Conservation (phyloP, 805 yeast species). For the Cyberlindnera suaveolens region DNA sequence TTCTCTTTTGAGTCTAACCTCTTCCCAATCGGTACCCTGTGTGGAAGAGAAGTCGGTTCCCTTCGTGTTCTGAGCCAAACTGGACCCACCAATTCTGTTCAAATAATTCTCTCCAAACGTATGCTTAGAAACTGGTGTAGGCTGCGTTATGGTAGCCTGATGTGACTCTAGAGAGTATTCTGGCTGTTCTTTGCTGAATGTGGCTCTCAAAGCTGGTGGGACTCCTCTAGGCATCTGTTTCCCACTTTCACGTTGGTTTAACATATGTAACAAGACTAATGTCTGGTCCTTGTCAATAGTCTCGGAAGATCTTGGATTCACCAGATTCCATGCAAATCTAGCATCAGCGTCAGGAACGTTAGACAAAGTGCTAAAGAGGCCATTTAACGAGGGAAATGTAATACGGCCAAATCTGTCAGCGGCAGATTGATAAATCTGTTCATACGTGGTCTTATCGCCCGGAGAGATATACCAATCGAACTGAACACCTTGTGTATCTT, state of each 20-base stretch:
- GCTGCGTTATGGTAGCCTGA: conserved; percentile 33
- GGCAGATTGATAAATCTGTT: conserved; percentile 66
- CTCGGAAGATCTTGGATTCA: conserved; percentile 81
- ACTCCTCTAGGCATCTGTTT: conserved; percentile 87
- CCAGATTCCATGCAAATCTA: conserved; percentile 89
- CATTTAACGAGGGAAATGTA: conserved; percentile 62
- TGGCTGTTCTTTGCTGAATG: conserved; percentile 81
- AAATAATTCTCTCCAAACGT: conserved; percentile 51
- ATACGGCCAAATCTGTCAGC: conserved; percentile 78
- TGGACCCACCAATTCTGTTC: conserved; percentile 47
- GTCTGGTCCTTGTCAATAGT: conserved; percentile 93
- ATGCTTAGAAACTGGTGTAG: conserved; percentile 23
- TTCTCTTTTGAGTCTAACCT: conserved; percentile 74
- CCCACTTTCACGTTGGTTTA: conserved; percentile 83
- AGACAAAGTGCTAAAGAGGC: conserved; percentile 59
- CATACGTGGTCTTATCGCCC: conserved; percentile 71
- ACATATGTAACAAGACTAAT: conserved; percentile 79
- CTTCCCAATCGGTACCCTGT: conserved; percentile 87
- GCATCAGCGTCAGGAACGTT: conserved; percentile 81
- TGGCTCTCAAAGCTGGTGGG: conserved; percentile 88
- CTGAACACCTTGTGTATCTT: conserved; percentile 23
- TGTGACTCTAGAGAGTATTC: conserved; percentile 57
- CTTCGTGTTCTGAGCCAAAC: conserved; percentile 26
- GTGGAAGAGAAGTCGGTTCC: conserved; percentile 71
- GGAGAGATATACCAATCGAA: conserved; percentile 98